Percentiles rank a stretch among this genome's conserved stretches.
These are phyloP conservation scores for Oemleria cerasiformis DNA, from an alignment of 306 rosid species.

Conservation along the genomic window DNA sequence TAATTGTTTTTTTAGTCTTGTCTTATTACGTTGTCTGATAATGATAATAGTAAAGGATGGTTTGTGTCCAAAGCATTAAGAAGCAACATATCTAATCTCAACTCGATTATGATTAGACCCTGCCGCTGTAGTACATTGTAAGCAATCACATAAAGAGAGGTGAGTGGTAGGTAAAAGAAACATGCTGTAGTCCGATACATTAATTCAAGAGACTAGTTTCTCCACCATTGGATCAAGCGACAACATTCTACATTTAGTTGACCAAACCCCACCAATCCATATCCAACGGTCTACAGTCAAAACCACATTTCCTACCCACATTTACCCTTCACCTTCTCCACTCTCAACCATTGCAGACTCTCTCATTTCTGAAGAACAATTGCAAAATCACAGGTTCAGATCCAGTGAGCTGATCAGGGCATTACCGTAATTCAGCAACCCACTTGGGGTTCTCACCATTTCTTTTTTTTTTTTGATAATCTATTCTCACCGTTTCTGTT, in stretches of 20 bases:
- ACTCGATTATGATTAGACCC: not conserved
- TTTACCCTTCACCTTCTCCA: slow-evolving; percentile 14
- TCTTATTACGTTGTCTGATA: too few relatives aligned
- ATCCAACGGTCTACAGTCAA: slow-evolving; percentile 34
- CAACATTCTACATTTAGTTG: slow-evolving; percentile 25
- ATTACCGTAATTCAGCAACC: slow-evolving; percentile 11
- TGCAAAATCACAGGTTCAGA: not conserved
- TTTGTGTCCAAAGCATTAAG: too few relatives aligned
- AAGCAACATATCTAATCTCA: not conserved
- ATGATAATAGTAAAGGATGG: too few relatives aligned
- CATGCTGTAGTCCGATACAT: not conserved
- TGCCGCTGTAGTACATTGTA: not conserved
- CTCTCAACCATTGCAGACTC: too few relatives aligned
- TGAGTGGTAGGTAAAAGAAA: not conserved
- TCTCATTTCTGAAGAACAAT: not conserved
- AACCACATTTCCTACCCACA: not conserved
- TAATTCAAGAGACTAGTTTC: not conserved
- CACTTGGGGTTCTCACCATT: slow-evolving; percentile 3
- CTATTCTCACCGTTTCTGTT: not conserved
- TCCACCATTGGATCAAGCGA: slow-evolving; percentile 21
- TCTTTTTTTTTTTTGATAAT: too few relatives aligned
- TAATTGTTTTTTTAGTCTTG: too few relatives aligned
- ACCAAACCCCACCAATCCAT: slow-evolving; percentile 43
- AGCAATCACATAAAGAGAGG: not conserved
- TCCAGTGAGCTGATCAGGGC: not conserved